Conservation (phyloP, 2,329 filamentous ascomycete genomes). For the Leptographium wingfieldii region DNA sequence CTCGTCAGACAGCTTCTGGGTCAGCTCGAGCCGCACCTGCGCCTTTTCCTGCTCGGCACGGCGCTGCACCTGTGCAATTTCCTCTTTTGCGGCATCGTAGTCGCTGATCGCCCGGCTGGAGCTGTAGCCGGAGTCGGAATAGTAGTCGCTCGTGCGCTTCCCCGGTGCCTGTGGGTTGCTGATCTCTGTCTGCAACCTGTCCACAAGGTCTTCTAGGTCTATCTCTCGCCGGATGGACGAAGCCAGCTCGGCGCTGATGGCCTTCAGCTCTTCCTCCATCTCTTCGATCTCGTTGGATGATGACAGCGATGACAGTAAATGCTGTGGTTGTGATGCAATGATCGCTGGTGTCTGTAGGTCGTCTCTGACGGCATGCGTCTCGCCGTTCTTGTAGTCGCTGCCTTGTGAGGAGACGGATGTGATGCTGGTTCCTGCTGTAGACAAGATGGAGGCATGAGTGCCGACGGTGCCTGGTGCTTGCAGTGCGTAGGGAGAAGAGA, state of each 20-base stretch:
- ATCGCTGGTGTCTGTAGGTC: slow-evolving; percentile 36
- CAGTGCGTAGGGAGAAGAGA: slow-evolving; percentile 39
- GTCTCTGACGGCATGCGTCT: slow-evolving; percentile 32
- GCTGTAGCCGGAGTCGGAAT: slow-evolving; percentile 87
- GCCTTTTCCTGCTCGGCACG: slow-evolving; percentile 86
- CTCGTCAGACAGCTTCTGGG: slow-evolving; percentile 79
- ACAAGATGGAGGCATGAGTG: slow-evolving; percentile 29
- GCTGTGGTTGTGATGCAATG: slow-evolving; percentile 18
- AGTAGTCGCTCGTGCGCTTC: slow-evolving; percentile 90
- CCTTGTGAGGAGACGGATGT: slow-evolving; percentile 19
- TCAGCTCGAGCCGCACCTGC: slow-evolving; percentile 71
- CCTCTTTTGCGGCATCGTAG: slow-evolving; percentile 47
- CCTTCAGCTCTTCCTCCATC: slow-evolving; percentile 86
- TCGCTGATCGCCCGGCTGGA: slow-evolving; percentile 57
- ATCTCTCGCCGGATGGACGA: slow-evolving; percentile 89
- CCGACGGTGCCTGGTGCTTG: slow-evolving; percentile 20
- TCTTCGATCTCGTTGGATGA: slow-evolving; percentile 54
- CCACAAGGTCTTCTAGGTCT: slow-evolving; percentile 89
- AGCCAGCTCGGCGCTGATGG: slow-evolving; percentile 86
- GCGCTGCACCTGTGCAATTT: slow-evolving; percentile 72
- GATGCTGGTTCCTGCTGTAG: slow-evolving; percentile 20
- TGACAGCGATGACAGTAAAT: slow-evolving; percentile 15
- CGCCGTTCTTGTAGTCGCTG: slow-evolving; percentile 8
- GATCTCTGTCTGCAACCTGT: slow-evolving; percentile 70
- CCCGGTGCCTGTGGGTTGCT: slow-evolving; percentile 43